Base-by-base conservation (phyloP, 2,329 filamentous ascomycete genomes). In the Aspergillus piperis region DNA sequence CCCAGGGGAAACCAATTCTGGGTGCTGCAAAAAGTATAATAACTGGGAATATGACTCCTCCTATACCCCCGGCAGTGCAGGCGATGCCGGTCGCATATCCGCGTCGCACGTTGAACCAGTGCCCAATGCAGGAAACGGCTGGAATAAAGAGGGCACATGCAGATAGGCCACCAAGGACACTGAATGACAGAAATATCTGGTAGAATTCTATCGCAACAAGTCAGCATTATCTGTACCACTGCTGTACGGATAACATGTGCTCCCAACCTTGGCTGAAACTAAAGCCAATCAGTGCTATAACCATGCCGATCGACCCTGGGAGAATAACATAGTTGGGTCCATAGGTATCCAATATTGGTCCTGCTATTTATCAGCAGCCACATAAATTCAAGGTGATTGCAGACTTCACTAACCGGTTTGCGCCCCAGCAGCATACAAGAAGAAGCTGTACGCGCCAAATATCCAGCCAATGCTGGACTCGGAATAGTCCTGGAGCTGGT, bases 381-480 rank as follows among this genome's bases (percentile, higher is more conserved):
- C 3, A 10, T 2, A 7, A 11, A 10, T 11, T 0, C 27, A 30
- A 30, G 8, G 10, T 30, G 27, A 30, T 30, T 30, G 10, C 10
- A 11, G 10, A 8, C 15, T 2, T 25, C 8, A 48, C 61, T 3
- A 17, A 66, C 64, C 63, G 13, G 52, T 58, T 54, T 75, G 71
- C 5, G 70, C 64, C 0, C 65, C 65, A 5, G 62, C 68, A 60
- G 73, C 66, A 30, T 76, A 78, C 8, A 78, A 60, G 48, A 79
- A 73, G 58, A 79, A 80, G 0, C 69, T 72, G 60, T 75, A 79
- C 1, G 71, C 66, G 10, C 75, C 74, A 58, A 75, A 77, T 17
- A 80, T 79, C 78, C 77, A 80, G 0, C 77, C 76, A 25, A 77
- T 75, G 11, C 67, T 71, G 0, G 72, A 73, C 19, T 72, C 60